Evolutionary conservation across 495 filamentous ascomycete species (phyloP), one percentile per base, ranked within the genome.

Genomic region (Barbatosphaeria neglecta): DNA sequence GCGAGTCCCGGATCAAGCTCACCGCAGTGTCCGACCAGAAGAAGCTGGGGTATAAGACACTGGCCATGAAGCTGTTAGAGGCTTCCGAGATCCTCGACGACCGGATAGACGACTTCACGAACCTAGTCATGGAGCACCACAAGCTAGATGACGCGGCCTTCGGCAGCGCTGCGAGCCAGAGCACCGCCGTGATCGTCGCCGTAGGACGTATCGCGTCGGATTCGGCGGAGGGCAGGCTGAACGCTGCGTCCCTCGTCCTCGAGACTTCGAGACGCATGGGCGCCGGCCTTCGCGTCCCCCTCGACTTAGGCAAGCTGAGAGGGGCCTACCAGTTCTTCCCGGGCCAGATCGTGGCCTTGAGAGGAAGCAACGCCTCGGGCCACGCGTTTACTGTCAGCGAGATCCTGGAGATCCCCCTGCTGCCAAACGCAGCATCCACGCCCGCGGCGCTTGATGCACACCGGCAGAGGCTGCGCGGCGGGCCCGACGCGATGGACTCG

Each of bases 191-290:
- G 61, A 81, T 96, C 17, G 74, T 97, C 43, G 89, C 86, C 1
- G 84, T 97, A 10, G 92, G 92, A 16, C 77, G 92, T 19, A 95
- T 98, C 44, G 85, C 84, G 1, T 95, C 83, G 0, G 92, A 98
- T 63, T 76, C 80, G 16, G 61, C 78, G 10, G 86, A 92, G 54
- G 89, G 88, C 1, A 90, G 80, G 50, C 76, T 96, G 33, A 95
- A 93, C 51, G 60, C 77, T 3, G 80, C 86, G 6, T 95, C 87
- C 2, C 65, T 96, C 2, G 77, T 96, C 15, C 73, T 98, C 3
- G 92, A 98, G 60, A 87, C 82, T 9, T 93, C 86, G 1, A 73
- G 92, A 42, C 74, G 86, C n/a, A 87, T 77, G 46, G 92, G 90
- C 17, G 84, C 80, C 41, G 92, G 88, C 19, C 60, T 81, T 41